These are phyloP conservation scores for Aristolochia contorta DNA, from an alignment of 164 flowering plant species.

Conservation along the genomic window DNA sequence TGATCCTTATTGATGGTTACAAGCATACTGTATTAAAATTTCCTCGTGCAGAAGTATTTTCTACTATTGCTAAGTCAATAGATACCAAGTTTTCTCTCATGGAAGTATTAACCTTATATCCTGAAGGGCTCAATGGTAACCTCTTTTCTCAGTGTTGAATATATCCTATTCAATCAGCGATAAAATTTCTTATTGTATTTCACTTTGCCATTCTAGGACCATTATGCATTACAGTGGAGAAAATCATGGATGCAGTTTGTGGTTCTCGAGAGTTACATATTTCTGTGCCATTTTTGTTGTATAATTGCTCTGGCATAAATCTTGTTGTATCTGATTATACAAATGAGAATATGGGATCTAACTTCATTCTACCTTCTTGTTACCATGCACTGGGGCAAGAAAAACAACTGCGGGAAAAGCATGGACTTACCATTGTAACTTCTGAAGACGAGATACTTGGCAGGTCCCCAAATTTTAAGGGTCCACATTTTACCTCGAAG, in stretches of 20 bases:
- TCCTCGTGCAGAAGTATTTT: constrained; percentile 69
- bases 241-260: constrained; percentile 69
- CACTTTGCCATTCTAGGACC: constrained; percentile 39
- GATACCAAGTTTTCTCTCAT: constrained; percentile 53
- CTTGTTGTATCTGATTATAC: constrained; percentile 41
- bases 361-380: constrained; percentile 50
- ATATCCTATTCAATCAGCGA: not conserved
- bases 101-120: constrained; percentile 49
- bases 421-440: constrained; percentile 48
- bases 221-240: constrained; percentile 50
- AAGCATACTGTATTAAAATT: constrained; percentile 45
- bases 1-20: constrained; percentile 46
- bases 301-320: constrained; percentile 69
- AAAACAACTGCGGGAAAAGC: constrained; percentile 21
- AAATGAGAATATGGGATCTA: constrained; percentile 30
- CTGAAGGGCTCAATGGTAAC: constrained; percentile 45
- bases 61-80: constrained; percentile 50
- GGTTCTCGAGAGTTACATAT: constrained; percentile 80
- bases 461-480: constrained; percentile 2
- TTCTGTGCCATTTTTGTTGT: constrained; percentile 71
- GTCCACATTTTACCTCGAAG: not conserved
- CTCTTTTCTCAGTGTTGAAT: not conserved
- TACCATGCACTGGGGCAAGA: constrained; percentile 42
- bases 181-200: constrained; percentile 3
- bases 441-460: constrained; percentile 20